Conservation (phyloP, 2,329 filamentous ascomycete genomes). For the Verticillium isaacii region DNA sequence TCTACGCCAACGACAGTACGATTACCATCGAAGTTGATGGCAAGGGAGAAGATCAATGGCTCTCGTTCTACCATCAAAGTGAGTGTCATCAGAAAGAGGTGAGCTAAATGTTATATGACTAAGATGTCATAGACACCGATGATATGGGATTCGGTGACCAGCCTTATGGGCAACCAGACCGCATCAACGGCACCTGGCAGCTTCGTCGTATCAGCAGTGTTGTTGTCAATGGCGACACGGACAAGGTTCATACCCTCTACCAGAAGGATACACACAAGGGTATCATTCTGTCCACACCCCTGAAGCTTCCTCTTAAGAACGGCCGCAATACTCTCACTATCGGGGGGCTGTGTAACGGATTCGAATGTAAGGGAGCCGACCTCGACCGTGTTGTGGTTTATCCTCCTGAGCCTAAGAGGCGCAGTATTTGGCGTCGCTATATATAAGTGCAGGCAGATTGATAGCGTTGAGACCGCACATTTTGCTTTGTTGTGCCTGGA, state of each 20-base stretch:
- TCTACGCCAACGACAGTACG: slow-evolving; percentile 47
- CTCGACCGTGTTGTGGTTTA: slow-evolving; percentile 57
- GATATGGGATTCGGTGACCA: slow-evolving; percentile 55
- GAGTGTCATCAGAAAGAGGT: too few species aligned
- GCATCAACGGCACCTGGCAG: slow-evolving; percentile 55
- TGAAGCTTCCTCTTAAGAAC: slow-evolving; percentile 46
- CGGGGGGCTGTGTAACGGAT: slow-evolving; percentile 50
- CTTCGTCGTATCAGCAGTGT: slow-evolving; percentile 56
- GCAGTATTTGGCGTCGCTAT: too few species aligned
- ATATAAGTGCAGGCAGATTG: too few species aligned
- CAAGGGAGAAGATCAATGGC: slow-evolving; percentile 43
- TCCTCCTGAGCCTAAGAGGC: slow-evolving; percentile 36
- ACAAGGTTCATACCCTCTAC: slow-evolving; percentile 40
- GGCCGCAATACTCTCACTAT: slow-evolving; percentile 52
- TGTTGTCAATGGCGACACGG: slow-evolving; percentile 43
- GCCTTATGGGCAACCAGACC: slow-evolving; percentile 50
- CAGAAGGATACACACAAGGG: slow-evolving; percentile 52
- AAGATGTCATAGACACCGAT: slow-evolving; percentile 33
- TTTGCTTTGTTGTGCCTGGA: too few species aligned
- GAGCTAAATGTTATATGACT: too few species aligned
- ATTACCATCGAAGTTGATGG: slow-evolving; percentile 41
- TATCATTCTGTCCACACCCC: slow-evolving; percentile 51
- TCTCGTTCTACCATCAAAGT: slow-evolving; percentile 51
- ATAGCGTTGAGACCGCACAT: too few species aligned
- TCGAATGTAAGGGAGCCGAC: slow-evolving; percentile 52